A percentile compares a stretch with the other conserved stretches of the same genome.
Conservation (phyloP, 2,329 filamentous ascomycete genomes). For the Clonostachys chloroleuca region DNA sequence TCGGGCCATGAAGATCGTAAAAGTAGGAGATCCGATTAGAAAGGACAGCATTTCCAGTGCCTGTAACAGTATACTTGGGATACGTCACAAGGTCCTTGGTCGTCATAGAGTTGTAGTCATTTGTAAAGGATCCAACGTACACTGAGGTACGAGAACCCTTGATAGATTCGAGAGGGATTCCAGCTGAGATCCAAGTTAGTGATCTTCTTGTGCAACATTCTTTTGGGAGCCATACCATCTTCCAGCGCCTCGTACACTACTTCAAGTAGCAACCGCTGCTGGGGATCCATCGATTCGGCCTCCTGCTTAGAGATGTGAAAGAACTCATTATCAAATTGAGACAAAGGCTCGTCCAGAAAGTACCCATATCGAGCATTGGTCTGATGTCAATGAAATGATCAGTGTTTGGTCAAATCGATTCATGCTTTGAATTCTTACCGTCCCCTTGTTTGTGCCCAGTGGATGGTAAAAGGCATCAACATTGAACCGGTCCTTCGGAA, state of each 20-base stretch:
- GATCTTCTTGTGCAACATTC: not conserved
- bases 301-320: slow-evolving; percentile 32
- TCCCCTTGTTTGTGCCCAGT: slow-evolving; percentile 22
- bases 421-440: slow-evolving; percentile 2
- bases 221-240: slow-evolving; percentile 1
- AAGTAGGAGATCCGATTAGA: slow-evolving; percentile 26
- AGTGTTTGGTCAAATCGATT: not conserved
- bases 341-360: slow-evolving; percentile 23
- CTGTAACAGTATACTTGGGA: slow-evolving; percentile 25
- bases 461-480: slow-evolving; percentile 12
- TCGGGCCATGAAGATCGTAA: slow-evolving; percentile 27
- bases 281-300: slow-evolving; percentile 33
- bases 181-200: slow-evolving; percentile 8
- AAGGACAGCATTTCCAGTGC: slow-evolving; percentile 17
- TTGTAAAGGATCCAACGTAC: slow-evolving; percentile 20
- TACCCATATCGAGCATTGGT: slow-evolving; percentile 20
- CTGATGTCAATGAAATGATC: not conserved
- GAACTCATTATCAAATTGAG: slow-evolving; percentile 25
- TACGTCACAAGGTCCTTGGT: slow-evolving; percentile 19
- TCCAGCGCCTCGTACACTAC: slow-evolving; percentile 33
- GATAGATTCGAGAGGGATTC: slow-evolving; percentile 18
- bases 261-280: slow-evolving; percentile 33
- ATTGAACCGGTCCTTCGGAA: slow-evolving; percentile 15
- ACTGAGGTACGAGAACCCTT: slow-evolving; percentile 16
- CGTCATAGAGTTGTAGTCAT: slow-evolving; percentile 15